Percentiles rank a stretch among this genome's conserved stretches.
Conservation (phyloP, 2,329 filamentous ascomycete genomes). For the Aspergillus candidus region DNA sequence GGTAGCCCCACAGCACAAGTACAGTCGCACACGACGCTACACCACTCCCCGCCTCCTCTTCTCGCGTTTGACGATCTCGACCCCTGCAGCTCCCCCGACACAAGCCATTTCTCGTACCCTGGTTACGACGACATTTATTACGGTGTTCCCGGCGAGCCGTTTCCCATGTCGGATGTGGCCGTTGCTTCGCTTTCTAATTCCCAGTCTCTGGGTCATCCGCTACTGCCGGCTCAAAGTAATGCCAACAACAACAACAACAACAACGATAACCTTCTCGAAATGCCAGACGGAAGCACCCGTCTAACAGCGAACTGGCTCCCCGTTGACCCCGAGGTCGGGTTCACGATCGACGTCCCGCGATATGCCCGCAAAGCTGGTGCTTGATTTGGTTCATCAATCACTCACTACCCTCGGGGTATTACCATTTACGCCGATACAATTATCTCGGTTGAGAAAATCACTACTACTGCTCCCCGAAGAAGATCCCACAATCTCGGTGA, state of each 20-base stretch:
- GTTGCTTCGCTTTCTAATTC: too few species aligned
- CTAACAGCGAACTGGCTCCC: slow-evolving; percentile 28
- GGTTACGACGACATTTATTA: slow-evolving; percentile 12
- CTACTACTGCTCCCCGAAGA: too few species aligned
- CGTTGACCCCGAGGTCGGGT: slow-evolving; percentile 24
- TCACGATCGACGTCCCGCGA: slow-evolving; percentile 18
- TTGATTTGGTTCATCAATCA: too few species aligned
- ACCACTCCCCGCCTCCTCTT: slow-evolving; percentile 1
- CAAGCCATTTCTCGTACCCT: slow-evolving; percentile 14
- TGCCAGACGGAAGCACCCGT: slow-evolving; percentile 29
- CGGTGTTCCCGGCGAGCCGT: too few species aligned
- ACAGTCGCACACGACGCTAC: too few species aligned
- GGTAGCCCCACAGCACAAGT: too few species aligned
- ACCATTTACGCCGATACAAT: too few species aligned
- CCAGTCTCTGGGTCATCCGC: background rate
- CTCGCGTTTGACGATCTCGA: slow-evolving; percentile 13
- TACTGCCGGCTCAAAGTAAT: background rate
- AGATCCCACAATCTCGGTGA: too few species aligned
- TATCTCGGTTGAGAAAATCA: too few species aligned
- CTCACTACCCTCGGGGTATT: too few species aligned
- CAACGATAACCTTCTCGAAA: slow-evolving; percentile 23
- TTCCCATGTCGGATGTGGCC: too few species aligned
- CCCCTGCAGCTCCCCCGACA: slow-evolving; percentile 18
- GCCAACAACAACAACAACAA: background rate
- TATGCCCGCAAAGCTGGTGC: too few species aligned